These are phyloP conservation scores for Calcarisporium arbuscula DNA, from an alignment of 2,329 filamentous ascomycete species.

Conservation along the genomic window DNA sequence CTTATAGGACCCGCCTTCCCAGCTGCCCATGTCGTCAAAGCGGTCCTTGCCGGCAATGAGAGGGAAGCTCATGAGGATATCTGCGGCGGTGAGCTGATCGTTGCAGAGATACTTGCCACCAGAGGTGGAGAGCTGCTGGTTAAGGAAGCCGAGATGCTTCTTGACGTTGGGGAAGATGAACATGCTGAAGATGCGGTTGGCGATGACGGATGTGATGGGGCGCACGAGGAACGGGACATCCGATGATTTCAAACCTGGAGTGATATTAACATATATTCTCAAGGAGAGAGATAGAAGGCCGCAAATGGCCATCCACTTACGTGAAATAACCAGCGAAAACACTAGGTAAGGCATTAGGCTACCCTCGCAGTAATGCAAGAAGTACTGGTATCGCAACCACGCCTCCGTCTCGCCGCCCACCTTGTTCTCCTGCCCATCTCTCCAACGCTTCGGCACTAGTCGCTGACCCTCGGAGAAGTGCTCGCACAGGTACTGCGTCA, in stretches of 20 bases:
- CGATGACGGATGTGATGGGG: slow-evolving; percentile 42
- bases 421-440: slow-evolving; percentile 50
- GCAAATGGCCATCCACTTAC: slow-evolving; percentile 24
- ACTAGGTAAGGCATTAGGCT: slow-evolving; percentile 70
- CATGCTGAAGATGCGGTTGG: slow-evolving; percentile 30
- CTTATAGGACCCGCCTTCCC: slow-evolving; percentile 32
- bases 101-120: slow-evolving; percentile 44
- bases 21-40: slow-evolving; percentile 34
- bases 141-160: slow-evolving; percentile 42
- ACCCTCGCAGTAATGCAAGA: slow-evolving; percentile 81
- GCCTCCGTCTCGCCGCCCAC: slow-evolving; percentile 55
- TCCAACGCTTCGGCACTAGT: slow-evolving; percentile 48
- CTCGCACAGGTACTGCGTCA: slow-evolving; percentile 76
- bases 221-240: slow-evolving; percentile 47
- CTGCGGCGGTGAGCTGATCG: slow-evolving; percentile 41
- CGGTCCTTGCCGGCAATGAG: slow-evolving; percentile 37
- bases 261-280: too few relatives aligned
- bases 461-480: slow-evolving; percentile 41
- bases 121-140: slow-evolving; percentile 41
- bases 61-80: slow-evolving; percentile 48
- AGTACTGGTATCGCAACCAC: slow-evolving; percentile 57
- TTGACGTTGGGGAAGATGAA: slow-evolving; percentile 43
- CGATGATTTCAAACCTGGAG: slow-evolving; percentile 32
- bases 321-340: slow-evolving; percentile 52
- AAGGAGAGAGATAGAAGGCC: too few relatives aligned